Evolutionary conservation across 202 grass and related monocot genomes (phyloP).

Genomic region (Hordeum pubiflorum): DNA sequence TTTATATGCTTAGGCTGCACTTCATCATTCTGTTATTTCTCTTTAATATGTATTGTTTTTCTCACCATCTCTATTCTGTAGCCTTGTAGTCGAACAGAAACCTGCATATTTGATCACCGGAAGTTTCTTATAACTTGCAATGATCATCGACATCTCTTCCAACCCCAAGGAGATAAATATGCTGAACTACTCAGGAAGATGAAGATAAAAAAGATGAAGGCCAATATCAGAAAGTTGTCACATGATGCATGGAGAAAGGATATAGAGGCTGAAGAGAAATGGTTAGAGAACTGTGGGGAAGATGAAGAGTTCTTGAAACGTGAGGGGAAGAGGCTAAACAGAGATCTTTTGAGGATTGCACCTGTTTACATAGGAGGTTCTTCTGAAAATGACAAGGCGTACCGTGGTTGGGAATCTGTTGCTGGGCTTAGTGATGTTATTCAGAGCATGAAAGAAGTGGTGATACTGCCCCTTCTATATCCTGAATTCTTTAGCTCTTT

Average conservation of each 20-base stretch:
- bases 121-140: conserved; percentile 98
- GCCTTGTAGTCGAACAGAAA: conserved; percentile 82
- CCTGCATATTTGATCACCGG: conserved; percentile 90
- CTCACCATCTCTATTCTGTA: conserved; percentile 37
- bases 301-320: conserved; percentile 98
- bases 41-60: conserved; percentile 26
- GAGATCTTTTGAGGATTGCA: conserved; percentile 87
- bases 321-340: conserved; percentile 80
- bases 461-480: conserved; percentile 87
- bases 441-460: conserved; percentile 90
- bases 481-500: conserved; percentile 81
- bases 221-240: conserved; percentile 66
- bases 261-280: conserved; percentile 90
- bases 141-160: conserved; percentile 87
- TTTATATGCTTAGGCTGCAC: background rate
- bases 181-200: conserved; percentile 63
- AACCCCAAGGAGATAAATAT: conserved; percentile 71
- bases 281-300: conserved; percentile 96
- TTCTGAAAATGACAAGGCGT: conserved; percentile 48
- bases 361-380: conserved; percentile 88
- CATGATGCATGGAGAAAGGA: conserved; percentile 85
- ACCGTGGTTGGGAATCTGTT: conserved; percentile 88
- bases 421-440: conserved; percentile 91
- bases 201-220: conserved; percentile 76
- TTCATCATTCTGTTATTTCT: conserved; percentile 14